These are phyloP conservation scores for Fomitopsis betulina DNA, from an alignment of 1,284 basidiomycete species.

Conservation along the genomic window DNA sequence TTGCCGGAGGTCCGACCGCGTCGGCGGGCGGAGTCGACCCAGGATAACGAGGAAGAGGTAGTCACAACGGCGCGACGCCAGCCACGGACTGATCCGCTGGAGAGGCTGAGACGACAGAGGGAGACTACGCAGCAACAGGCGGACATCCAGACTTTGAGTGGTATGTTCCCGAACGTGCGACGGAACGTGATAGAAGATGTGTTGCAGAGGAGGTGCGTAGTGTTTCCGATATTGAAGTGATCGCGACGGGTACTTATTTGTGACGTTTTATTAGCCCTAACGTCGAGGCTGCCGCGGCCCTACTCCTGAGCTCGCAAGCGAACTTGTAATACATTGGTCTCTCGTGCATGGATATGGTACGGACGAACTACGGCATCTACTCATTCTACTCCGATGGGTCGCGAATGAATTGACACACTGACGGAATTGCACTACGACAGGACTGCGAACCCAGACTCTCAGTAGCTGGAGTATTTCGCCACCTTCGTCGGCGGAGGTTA, in stretches of 20 bases:
- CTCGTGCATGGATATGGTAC: neutral
- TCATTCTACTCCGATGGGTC: neutral
- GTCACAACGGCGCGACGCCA: slow-evolving; percentile 46
- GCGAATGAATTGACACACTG: neutral
- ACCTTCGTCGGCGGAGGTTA: too few relatives aligned
- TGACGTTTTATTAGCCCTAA: slow-evolving; percentile 47
- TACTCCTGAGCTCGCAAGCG: slow-evolving; percentile 51
- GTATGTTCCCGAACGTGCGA: slow-evolving; percentile 80
- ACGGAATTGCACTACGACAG: too few relatives aligned
- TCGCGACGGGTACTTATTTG: neutral
- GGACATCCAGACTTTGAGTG: slow-evolving; percentile 70
- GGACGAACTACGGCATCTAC: neutral
- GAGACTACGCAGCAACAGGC: slow-evolving; percentile 34
- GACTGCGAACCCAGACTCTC: neutral
- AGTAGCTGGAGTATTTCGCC: neutral
- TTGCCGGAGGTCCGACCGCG: slow-evolving; percentile 42
- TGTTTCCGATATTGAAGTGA: neutral
- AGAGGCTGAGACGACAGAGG: slow-evolving; percentile 19
- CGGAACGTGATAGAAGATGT: slow-evolving; percentile 75
- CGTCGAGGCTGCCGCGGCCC: slow-evolving; percentile 78
- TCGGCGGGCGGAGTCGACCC: slow-evolving; percentile 16
- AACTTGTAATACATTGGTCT: neutral
- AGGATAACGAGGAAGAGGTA: slow-evolving; percentile 41
- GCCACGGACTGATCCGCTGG: slow-evolving; percentile 8
- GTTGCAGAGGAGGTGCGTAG: slow-evolving; percentile 73